Conservation (phyloP, 2,329 filamentous ascomycete genomes). For the Fusarium udum region DNA sequence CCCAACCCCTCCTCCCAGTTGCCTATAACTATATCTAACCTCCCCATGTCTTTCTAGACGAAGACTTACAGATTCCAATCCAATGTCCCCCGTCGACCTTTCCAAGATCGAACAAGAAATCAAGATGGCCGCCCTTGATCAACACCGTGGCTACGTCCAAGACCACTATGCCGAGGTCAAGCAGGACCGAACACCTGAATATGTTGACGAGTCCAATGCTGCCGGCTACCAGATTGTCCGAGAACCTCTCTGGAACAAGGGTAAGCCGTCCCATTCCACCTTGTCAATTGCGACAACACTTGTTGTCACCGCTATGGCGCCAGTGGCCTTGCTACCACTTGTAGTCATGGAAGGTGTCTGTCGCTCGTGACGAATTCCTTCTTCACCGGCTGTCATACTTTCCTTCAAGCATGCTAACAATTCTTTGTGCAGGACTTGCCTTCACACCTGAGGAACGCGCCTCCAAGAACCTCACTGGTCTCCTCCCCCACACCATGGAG, state of each 20-base stretch:
- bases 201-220: slow-evolving; percentile 61
- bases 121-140: slow-evolving; percentile 68
- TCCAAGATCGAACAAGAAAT: slow-evolving; percentile 66
- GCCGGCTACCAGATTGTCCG: slow-evolving; percentile 69
- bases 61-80: slow-evolving; percentile 62
- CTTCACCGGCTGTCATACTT: not conserved
- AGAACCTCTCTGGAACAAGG: slow-evolving; percentile 73
- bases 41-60: slow-evolving; percentile 60
- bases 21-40: slow-evolving; percentile 57
- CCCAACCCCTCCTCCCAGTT: slow-evolving; percentile 47
- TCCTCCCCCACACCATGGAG: slow-evolving; percentile 72
- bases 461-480: slow-evolving; percentile 71
- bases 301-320: slow-evolving; percentile 24
- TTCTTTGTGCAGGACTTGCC: slow-evolving; percentile 61
- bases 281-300: slow-evolving; percentile 17
- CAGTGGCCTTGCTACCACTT: not conserved
- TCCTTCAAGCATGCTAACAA: slow-evolving; percentile 20
- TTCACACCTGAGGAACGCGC: slow-evolving; percentile 72
- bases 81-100: slow-evolving; percentile 66
- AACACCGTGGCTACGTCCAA: slow-evolving; percentile 68
- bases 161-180: slow-evolving; percentile 65
- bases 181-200: slow-evolving; percentile 63
- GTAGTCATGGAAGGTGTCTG: not conserved
- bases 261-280: slow-evolving; percentile 51
- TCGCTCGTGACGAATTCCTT: not conserved